Conservation (phyloP, 768 basidiomycete genomes). For the Phanerochaete sordida region DNA sequence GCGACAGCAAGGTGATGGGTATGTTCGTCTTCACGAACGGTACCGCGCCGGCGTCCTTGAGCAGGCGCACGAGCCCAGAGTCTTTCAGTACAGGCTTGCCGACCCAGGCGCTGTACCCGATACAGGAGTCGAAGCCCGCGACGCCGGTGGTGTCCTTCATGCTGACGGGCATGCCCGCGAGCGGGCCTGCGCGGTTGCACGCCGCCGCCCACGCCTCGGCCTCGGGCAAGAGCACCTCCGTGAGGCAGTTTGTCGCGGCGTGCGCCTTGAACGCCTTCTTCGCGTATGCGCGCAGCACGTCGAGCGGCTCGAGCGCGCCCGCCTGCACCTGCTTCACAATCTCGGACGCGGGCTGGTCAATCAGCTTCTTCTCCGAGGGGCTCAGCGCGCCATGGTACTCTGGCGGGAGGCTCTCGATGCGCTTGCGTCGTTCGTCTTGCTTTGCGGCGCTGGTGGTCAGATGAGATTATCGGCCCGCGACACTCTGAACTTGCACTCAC, state of each 20-base stretch:
- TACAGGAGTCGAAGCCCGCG: slow-evolving; percentile 44
- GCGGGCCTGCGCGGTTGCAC: slow-evolving; percentile 23
- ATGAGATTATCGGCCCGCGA: neutral
- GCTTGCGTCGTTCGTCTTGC: slow-evolving; percentile 21
- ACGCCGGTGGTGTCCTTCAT: slow-evolving; percentile 47
- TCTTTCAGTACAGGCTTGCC: slow-evolving; percentile 33
- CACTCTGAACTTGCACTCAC: slow-evolving; percentile 9
- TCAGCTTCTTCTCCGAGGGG: slow-evolving; percentile 16
- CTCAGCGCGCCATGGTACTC: slow-evolving; percentile 19
- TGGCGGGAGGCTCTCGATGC: slow-evolving; percentile 20
- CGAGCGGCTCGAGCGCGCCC: slow-evolving; percentile 18
- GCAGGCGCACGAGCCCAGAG: slow-evolving; percentile 35
- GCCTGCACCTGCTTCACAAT: slow-evolving; percentile 20
- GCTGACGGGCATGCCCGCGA: slow-evolving; percentile 49
- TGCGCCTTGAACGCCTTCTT: slow-evolving; percentile 41
- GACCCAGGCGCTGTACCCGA: slow-evolving; percentile 42
- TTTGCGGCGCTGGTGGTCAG: slow-evolving; percentile 16
- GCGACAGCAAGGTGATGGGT: slow-evolving; percentile 38
- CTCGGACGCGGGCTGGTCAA: slow-evolving; percentile 19
- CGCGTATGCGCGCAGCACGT: slow-evolving; percentile 28
- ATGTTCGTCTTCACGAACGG: slow-evolving; percentile 41
- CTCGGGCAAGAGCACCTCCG: slow-evolving; percentile 27
- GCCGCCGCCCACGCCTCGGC: slow-evolving; percentile 22
- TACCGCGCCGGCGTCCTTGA: slow-evolving; percentile 40
- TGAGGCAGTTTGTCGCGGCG: slow-evolving; percentile 47